These are phyloP conservation scores for Pueraria montana DNA, from an alignment of 306 rosid genomes.

Conservation along the genomic window DNA sequence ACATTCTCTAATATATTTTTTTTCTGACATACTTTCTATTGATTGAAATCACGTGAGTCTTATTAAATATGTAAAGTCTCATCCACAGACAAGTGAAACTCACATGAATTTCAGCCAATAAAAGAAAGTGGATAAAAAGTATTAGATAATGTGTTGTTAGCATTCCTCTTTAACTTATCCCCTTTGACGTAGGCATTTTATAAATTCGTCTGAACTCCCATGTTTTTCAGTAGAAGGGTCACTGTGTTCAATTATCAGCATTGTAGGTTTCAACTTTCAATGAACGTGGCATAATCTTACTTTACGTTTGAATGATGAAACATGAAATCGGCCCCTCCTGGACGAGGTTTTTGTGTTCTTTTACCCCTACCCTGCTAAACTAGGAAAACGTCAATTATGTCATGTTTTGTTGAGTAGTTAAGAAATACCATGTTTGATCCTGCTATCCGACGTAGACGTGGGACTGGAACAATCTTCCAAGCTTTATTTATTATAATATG, in stretches of 20 bases:
- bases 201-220: conserved; percentile 33
- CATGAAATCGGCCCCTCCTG: neutral
- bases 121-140: neutral
- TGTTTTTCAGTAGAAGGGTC: conserved; percentile 44
- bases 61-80: neutral
- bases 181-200: conserved; percentile 44
- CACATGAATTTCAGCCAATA: neutral
- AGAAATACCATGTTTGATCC: neutral
- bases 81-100: neutral
- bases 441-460: neutral
- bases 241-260: conserved; percentile 27
- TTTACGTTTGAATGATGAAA: conserved; percentile 33
- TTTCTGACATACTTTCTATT: neutral
- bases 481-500: neutral
- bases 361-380: neutral
- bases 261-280: conserved; percentile 33
- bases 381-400: neutral
- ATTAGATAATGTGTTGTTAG: neutral
- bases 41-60: neutral
- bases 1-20: neutral
- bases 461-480: neutral
- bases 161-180: neutral
- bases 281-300: conserved; percentile 12
- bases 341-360: conserved; percentile 21
- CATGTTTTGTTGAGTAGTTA: conserved; percentile 20